Evolutionary conservation across 192 early-diverging fungal species (phyloP), one percentile per base, ranked within the genome.

Genomic region (Thamnidium elegans): DNA sequence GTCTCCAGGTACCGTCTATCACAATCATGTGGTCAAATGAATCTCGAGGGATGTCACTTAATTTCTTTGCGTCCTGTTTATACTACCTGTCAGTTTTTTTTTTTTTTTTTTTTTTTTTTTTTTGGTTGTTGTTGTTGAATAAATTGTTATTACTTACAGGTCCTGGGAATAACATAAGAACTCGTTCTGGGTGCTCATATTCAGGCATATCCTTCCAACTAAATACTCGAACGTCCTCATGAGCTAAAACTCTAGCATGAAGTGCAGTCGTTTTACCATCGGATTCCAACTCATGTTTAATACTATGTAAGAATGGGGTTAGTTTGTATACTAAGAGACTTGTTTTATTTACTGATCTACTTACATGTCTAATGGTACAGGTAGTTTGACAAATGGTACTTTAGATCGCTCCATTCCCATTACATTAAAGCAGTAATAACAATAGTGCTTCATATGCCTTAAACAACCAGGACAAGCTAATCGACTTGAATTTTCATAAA

Each of bases 1-100:
- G 94, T 17, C 79, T 76, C 96, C 96, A 98, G 13, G 94, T 98
- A n/a, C 96, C 96, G 70, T 98, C 94, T 50, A 98, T 86, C 8
- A 98, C 94, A 55, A 96, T 72, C 5, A 94, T 64, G 48, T 78
- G 79, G 66, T 93, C 90, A 67, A 94, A 91, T 1, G 81, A 75
- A 2, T 55, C 67, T 13, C 78, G 77, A 39, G 89, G 83, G 55
- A 96, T 81, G 30, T 93, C 79, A 3, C 73, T 68, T 1, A 94
- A 73, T 5, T 86, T 83, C 34, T 84, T 78, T 1, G 93, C 89
- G 43, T 87, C 78, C 87, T 83, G 72, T 17, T 67, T 42, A 59
- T 62, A 17, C 36, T 34, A 17, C 17, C 26, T 26, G 26, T 55
- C 13, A 55, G n/a, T 30, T 26, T 31, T 30, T 31, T 15, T 8